Percentiles rank a stretch among this genome's conserved stretches.
Conservation (phyloP, 441 rosid species). For the Adansonia grandidieri region DNA sequence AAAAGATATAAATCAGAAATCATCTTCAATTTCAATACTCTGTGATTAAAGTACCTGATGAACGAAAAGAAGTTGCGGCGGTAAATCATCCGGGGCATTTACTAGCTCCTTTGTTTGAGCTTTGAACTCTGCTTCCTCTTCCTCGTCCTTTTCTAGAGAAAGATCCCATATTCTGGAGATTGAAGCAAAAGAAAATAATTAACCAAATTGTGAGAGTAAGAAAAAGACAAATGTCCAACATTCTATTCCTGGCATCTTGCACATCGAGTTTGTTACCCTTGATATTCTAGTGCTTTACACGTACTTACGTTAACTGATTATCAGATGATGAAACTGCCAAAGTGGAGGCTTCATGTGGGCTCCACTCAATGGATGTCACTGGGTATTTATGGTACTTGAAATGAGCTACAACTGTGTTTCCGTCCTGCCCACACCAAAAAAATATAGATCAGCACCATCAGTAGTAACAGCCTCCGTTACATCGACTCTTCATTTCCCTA, state of each 20-base stretch:
- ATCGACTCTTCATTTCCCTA: too few species aligned
- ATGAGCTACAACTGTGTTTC: constrained; percentile 81
- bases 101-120: constrained; percentile 82
- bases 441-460: constrained; percentile 1
- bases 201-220: not conserved
- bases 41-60: constrained; percentile 62
- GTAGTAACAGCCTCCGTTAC: not conserved
- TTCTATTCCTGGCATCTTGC: not conserved
- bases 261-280: not conserved
- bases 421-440: constrained; percentile 49
- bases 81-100: constrained; percentile 79
- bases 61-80: constrained; percentile 95
- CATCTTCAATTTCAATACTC: not conserved
- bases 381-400: constrained; percentile 86
- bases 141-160: constrained; percentile 88
- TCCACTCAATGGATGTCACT: constrained; percentile 94
- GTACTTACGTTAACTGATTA: constrained; percentile 83
- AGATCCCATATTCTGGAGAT: constrained; percentile 88
- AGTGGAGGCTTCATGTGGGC: constrained; percentile 83
- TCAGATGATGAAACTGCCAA: constrained; percentile 89
- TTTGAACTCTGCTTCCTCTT: constrained; percentile 91
- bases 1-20: not conserved
- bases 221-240: not conserved
- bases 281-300: not conserved
- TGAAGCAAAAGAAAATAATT: not conserved